Evolutionary conservation across 257 asterid genomes (phyloP).

Genomic region (Capsicum pubescens): DNA sequence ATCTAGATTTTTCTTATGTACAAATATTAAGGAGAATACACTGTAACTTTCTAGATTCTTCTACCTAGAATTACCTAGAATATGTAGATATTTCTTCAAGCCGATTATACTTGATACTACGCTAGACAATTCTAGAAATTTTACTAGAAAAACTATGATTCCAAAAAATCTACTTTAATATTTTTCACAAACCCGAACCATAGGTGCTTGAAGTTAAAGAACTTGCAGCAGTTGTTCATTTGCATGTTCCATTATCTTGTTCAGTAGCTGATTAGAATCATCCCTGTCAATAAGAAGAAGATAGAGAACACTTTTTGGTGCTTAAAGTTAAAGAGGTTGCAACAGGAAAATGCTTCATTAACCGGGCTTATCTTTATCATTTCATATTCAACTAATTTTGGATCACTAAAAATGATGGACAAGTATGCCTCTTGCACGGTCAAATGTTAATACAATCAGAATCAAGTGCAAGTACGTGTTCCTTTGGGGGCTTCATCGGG

Average conservation of each 20-base stretch:
- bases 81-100: no score
- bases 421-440: neutral
- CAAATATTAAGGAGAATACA: no score
- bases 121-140: no score
- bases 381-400: conserved; percentile 8
- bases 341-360: neutral
- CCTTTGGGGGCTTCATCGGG: neutral
- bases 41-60: no score
- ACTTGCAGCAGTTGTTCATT: neutral
- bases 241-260: no score
- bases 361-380: neutral
- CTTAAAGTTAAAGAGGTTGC: conserved; percentile 14
- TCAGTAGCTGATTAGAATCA: neutral
- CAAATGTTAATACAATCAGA: neutral
- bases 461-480: neutral
- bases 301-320: neutral
- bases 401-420: neutral
- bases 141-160: no score
- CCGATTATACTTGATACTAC: no score
- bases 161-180: no score
- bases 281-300: neutral
- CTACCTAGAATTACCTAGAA: no score
- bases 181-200: neutral
- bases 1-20: no score
- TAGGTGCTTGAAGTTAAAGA: conserved; percentile 1